A percentile compares a stretch with the other conserved stretches of the same genome.
These are phyloP conservation scores for Penicillium sp. DNA, from an alignment of 2,329 filamentous ascomycete genomes.

Conservation along the genomic window DNA sequence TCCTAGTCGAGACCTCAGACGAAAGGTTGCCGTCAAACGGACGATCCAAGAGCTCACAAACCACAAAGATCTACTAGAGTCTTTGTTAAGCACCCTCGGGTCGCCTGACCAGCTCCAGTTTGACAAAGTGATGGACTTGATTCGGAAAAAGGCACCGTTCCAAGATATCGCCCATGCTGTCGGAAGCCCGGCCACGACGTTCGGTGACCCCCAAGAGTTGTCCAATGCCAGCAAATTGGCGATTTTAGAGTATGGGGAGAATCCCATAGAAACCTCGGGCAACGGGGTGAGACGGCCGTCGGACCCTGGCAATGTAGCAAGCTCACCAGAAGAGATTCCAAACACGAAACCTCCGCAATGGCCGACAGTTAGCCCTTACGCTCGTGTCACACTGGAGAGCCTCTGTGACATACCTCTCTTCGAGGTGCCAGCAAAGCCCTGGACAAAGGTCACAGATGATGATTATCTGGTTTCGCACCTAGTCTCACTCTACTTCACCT, in stretches of 20 bases:
- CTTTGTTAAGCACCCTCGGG: conserved; percentile 29
- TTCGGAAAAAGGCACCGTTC: conserved; percentile 27
- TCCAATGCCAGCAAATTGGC: conserved; percentile 5
- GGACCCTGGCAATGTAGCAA: conserved; percentile 4
- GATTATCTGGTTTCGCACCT: conserved; percentile 73
- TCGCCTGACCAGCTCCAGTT: conserved; percentile 22
- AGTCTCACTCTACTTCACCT: conserved; percentile 89
- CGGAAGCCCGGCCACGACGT: conserved; percentile 14
- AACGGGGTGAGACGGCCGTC: conserved; percentile 6
- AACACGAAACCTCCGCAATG: background rate
- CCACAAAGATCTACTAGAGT: conserved; percentile 31
- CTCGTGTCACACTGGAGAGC: conserved; percentile 30
- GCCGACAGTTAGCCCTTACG: conserved; percentile 13
- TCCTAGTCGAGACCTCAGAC: conserved; percentile 33
- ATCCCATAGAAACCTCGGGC: background rate
- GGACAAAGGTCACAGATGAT: conserved; percentile 79
- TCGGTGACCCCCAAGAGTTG: conserved; percentile 13
- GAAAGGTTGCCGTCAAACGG: conserved; percentile 36
- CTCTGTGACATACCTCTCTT: conserved; percentile 36
- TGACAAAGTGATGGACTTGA: conserved; percentile 25
- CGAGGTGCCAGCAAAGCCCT: conserved; percentile 44
- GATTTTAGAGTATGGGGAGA: conserved; percentile 9
- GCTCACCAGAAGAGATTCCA: conserved; percentile 7
- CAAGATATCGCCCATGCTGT: conserved; percentile 26
- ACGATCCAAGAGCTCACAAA: conserved; percentile 34